Evolutionary conservation across 495 filamentous ascomycete species (phyloP), one percentile per base, ranked within the genome.

Genomic region (Lepraria neglecta): DNA sequence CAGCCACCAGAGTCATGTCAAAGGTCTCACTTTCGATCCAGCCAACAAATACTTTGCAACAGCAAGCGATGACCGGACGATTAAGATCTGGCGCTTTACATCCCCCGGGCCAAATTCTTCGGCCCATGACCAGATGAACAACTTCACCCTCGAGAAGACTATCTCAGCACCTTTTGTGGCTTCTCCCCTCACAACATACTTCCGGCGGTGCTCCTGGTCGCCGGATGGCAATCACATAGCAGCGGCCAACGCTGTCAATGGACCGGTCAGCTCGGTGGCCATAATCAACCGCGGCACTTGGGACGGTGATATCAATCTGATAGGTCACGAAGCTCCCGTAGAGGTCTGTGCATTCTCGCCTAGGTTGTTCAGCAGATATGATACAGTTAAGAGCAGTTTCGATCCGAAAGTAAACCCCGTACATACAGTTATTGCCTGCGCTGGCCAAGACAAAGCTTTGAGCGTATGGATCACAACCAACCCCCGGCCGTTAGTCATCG

Each of bases 11-110:
- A 96, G 91, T 69, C 94, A 97, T 69, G 95, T 99, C 71, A 99
- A 99, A 72, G 94, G 94, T 28, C 89, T 99, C 68, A 95, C 91
- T 1, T 99, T 99, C 69, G 94, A 99, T 69, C 94, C 94, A 2
- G 95, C 95, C 21, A 97, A 97, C 75, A 97, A 97, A 70, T 97
- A 95, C 77, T 99, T 99, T 74, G 94, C 94, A 31, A 99, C 94
- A 1, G 91, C 94, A 1, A 95, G 90, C 74, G 94, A 99, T 70
- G 94, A 99, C 70, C 86, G 94, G 35, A 90, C 90, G 7, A 94
- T 99, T 74, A 96, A 96, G 71, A 88, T 99, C 62, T 96, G 95
- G 75, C 87, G 92, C 57, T 99, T 96, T 71, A 96, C 87, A 15
- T 86, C 91, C 3, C 94, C 94, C 0, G 79, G 84, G 0, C 87